Percentiles rank a stretch among this genome's conserved stretches.
Evolutionary conservation across 495 filamentous ascomycete species (phyloP).

Genomic region (Penicillium salamii): DNA sequence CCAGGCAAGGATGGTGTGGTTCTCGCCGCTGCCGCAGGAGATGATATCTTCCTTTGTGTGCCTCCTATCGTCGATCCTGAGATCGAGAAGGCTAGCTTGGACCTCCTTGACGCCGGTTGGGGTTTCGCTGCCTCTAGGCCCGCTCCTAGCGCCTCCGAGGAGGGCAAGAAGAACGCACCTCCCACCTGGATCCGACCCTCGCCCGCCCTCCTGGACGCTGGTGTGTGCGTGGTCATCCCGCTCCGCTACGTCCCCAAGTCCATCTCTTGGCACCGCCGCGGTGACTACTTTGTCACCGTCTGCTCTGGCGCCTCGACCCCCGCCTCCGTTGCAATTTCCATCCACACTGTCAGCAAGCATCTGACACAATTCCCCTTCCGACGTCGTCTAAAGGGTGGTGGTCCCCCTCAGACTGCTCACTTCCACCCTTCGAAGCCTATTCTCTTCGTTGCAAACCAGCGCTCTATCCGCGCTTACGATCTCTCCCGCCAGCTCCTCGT

Average conservation of each 20-base stretch:
- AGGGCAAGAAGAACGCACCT: constrained; percentile 68
- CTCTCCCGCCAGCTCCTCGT: constrained; percentile 82
- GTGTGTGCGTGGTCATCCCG: constrained; percentile 72
- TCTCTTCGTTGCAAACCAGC: constrained; percentile 94
- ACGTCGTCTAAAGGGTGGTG: constrained; percentile 66
- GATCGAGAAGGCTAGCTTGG: constrained; percentile 67
- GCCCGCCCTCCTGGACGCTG: constrained; percentile 66
- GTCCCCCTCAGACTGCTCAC: constrained; percentile 80
- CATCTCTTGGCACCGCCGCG: constrained; percentile 91
- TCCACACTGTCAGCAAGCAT: constrained; percentile 94
- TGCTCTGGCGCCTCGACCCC: constrained; percentile 70
- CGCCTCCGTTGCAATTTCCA: constrained; percentile 72
- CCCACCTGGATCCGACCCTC: constrained; percentile 82
- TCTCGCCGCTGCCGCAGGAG: constrained; percentile 77
- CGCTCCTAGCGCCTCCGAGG: constrained; percentile 53
- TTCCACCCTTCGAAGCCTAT: constrained; percentile 93
- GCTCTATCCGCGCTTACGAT: constrained; percentile 88
- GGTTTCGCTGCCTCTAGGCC: constrained; percentile 77
- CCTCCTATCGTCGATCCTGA: constrained; percentile 71
- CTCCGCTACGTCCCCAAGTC: constrained; percentile 83
- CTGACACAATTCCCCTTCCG: constrained; percentile 92
- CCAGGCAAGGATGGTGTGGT: constrained; percentile 78
- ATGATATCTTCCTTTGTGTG: constrained; percentile 79
- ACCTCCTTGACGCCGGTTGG: constrained; percentile 80
- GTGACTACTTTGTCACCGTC: constrained; percentile 92